Base-by-base conservation (phyloP, 1,139 yeast species). In the Candida tunisiensis region DNA sequence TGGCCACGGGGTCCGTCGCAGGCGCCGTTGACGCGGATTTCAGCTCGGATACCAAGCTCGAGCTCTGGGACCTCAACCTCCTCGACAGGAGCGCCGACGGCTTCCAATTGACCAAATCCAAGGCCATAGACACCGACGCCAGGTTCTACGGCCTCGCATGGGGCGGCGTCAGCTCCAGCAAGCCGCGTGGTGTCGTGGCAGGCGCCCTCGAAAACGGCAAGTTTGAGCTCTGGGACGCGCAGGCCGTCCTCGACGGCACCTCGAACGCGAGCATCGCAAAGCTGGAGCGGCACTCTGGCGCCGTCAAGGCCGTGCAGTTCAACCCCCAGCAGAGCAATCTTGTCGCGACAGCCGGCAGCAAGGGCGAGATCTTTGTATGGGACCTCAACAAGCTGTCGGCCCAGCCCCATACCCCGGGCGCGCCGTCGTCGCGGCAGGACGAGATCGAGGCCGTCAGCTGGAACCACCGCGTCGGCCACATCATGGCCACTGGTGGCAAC, bases 1-100 rank as follows among this genome's bases (percentile, higher is more conserved):
- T 85, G 41, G 95, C 82, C 16, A 70, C 94, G 2, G 98, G 94
- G 23, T 77, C 95, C 0, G 80, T 80, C 13, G 88, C 96, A 1
- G 96, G 96, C 10, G 92, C 95, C 10, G 77, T 88, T 40, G 95
- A 82, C 46, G 79, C 78, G 27, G 71, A 77, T 45, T 83, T 85
- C 53, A 73, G 85, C 27, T 71, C 92, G 20, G 64, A 73, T 20
- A 74, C 94, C 3, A 56, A 66, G 16, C 57, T 88, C 34, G 91
- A 82, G 42, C 60, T 88, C 35, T 78, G 92, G 80, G 72, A 72
- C 39, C 63, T 78, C 6, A 65, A 82, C 35, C 53, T 70, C 19
- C 47, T 62, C 37, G 49, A 49, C 41, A 40, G 55, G 47, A 39
- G 58, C 31, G 25, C 52, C 47, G 34, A 42, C 15, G 41, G 45